These are phyloP conservation scores for Penicillium vulpinum DNA, from an alignment of 2,329 filamentous ascomycete genomes.

Conservation along the genomic window DNA sequence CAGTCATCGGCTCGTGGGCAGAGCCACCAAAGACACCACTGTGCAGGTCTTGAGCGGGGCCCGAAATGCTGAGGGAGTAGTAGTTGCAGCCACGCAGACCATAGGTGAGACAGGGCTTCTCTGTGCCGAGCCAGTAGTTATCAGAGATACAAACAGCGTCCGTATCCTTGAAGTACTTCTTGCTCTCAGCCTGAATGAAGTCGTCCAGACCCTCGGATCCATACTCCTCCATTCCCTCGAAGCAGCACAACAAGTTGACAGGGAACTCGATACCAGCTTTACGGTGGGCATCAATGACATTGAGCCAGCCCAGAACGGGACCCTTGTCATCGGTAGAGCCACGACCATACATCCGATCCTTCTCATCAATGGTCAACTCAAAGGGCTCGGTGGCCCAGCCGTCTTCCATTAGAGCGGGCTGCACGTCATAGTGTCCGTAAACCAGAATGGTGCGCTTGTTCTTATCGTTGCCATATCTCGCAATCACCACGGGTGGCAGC, in stretches of 20 bases:
- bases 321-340: constrained; percentile 98
- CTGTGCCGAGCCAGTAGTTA: constrained; percentile 99
- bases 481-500: constrained; percentile 88
- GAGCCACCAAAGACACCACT: constrained; percentile 96
- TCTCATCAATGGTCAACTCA: constrained; percentile 78
- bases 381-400: constrained; percentile 97
- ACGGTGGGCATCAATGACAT: constrained; percentile 96
- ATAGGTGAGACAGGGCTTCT: constrained; percentile 97
- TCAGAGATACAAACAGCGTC: constrained; percentile 98
- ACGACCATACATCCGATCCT: constrained; percentile 93
- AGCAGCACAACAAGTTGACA: constrained; percentile 98
- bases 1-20: constrained; percentile 97
- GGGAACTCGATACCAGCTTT: constrained; percentile 93
- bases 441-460: constrained; percentile 94
- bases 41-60: constrained; percentile 90
- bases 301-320: constrained; percentile 94
- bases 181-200: constrained; percentile 85
- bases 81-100: constrained; percentile 97
- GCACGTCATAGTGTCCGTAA: constrained; percentile 98
- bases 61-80: constrained; percentile 87
- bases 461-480: constrained; percentile 86
- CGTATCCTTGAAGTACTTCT: constrained; percentile 91
- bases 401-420: constrained; percentile 88
- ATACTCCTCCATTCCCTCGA: constrained; percentile 99
- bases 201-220: constrained; percentile 95